Conservation (phyloP, 495 filamentous ascomycete genomes). For the Aspergillus ostianus region DNA sequence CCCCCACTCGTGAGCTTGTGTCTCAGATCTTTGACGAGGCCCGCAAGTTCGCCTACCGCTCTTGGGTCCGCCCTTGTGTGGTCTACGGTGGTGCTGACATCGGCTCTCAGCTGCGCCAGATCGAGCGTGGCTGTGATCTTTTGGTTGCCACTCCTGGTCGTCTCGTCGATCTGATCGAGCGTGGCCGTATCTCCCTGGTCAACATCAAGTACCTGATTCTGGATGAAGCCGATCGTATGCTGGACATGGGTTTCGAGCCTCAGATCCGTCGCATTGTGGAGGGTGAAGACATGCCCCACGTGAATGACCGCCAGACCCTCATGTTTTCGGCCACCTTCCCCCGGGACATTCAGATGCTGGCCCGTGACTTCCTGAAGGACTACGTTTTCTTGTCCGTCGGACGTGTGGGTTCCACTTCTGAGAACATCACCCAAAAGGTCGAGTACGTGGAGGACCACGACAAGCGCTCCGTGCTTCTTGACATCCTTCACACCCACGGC, state of each 20-base stretch:
- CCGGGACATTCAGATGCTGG: conserved; percentile 97
- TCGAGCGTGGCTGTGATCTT: conserved; percentile 96
- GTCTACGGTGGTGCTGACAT: conserved; percentile 99
- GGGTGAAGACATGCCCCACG: conserved; percentile 92
- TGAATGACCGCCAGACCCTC: conserved; percentile 86
- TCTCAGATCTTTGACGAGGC: conserved; percentile 98
- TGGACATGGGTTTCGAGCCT: conserved; percentile 99
- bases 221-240: conserved; percentile 98
- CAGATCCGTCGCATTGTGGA: conserved; percentile 98
- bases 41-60: conserved; percentile 97
- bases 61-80: conserved; percentile 96
- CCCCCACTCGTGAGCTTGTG: conserved; percentile 94
- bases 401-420: conserved; percentile 98
- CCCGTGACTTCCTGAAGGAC: conserved; percentile 95
- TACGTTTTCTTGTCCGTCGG: conserved; percentile 98
- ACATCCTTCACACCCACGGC: conserved; percentile 94
- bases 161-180: conserved; percentile 96
- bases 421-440: conserved; percentile 99
- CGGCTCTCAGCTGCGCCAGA: conserved; percentile 91
- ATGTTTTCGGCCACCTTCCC: conserved; percentile 99
- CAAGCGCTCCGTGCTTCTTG: conserved; percentile 95
- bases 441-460: conserved; percentile 96
- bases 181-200: conserved; percentile 91
- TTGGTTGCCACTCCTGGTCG: conserved; percentile 96
- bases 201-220: conserved; percentile 99